Base-by-base conservation (phyloP, 495 filamentous ascomycete species). In the Terfezia claveryi region DNA sequence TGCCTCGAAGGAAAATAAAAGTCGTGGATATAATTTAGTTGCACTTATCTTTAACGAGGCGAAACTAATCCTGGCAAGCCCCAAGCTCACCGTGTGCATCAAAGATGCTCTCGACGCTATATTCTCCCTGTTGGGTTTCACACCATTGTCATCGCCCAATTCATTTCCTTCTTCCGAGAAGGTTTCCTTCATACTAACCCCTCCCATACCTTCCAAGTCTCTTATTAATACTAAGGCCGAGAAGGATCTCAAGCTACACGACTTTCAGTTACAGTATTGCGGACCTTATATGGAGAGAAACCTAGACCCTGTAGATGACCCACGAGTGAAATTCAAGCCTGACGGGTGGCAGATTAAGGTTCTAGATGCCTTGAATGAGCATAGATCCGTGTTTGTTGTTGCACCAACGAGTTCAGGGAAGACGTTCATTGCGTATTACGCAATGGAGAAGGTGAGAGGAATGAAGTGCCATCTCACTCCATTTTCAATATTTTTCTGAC, bases 331-430 rank as follows among this genome's bases (percentile, higher is more conserved):
- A 16, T 88, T 88, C 59, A 66, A 79, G 11, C 83, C 83, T 4
- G 83, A 88, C 68, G 73, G 69, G 2, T 88, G 83, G 83, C 83
- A 88, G 66, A 68, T 79, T 49, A 71, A 76, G 17, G 82, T 87
- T 1, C 69, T 88, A 10, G 81, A 88, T 58, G 76, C 77, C 52
- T 76, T 88, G 54, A 83, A 88, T 63, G 71, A 68, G 0, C 69
- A 80, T 51, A 73, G 74, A 49, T 83, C 80, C 56, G 70, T 83
- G 1, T 80, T 88, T 61, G 78, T 85, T 0, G 78, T 87, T 11
- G 83, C 83, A 1, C 83, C 83, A 9, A 88, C 83, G 0, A 82
- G 79, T 32, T 79, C 83, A 3, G 73, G 73, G 37, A 76, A 76
- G 59, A 76, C 73, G 0, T 76, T 76, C 58, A 74, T 76, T 53